These are phyloP conservation scores for Polytolypa hystricis DNA, from an alignment of 2,329 filamentous ascomycete genomes.

Conservation along the genomic window DNA sequence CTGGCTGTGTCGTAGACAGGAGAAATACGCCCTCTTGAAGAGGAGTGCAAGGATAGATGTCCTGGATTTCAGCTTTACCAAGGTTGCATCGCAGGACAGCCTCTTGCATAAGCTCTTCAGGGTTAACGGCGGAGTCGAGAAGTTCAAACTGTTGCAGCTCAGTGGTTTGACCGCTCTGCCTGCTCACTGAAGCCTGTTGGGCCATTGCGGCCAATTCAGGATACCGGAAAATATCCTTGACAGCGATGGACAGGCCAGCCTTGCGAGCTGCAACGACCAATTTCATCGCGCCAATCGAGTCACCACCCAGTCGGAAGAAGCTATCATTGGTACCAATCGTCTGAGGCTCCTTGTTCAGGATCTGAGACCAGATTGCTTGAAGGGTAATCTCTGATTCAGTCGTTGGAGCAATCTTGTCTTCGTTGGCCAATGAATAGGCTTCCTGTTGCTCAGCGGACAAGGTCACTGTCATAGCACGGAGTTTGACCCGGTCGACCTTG, in stretches of 20 bases:
- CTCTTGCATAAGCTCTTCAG: conserved; percentile 4
- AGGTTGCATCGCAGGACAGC: conserved; percentile 23
- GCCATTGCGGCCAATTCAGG: conserved; percentile 36
- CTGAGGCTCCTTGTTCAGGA: conserved; percentile 26
- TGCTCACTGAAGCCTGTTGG: conserved; percentile 17
- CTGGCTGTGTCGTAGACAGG: conserved; percentile 36
- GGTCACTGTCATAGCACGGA: conserved; percentile 8
- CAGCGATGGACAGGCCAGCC: conserved; percentile 29
- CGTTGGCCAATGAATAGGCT: neutral
- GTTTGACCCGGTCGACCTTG: conserved; percentile 25
- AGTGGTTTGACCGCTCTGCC: neutral
- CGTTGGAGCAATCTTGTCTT: conserved; percentile 19
- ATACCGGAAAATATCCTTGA: conserved; percentile 34
- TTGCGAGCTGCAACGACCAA: conserved; percentile 32
- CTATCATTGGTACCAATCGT: conserved; percentile 34
- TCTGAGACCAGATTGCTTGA: conserved; percentile 27
- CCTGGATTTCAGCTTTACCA: conserved; percentile 19
- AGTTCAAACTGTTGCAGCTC: no score
- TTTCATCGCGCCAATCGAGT: conserved; percentile 38
- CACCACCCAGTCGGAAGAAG: conserved; percentile 38
- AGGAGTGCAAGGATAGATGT: conserved; percentile 35
- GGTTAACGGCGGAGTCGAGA: neutral
- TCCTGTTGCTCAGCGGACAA: neutral
- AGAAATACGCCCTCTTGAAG: conserved; percentile 38
- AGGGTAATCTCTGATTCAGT: conserved; percentile 21